Percentiles rank a stretch among this genome's conserved stretches.
Conservation (phyloP, 768 basidiomycete species). For the Punctularia strigosozonata region DNA sequence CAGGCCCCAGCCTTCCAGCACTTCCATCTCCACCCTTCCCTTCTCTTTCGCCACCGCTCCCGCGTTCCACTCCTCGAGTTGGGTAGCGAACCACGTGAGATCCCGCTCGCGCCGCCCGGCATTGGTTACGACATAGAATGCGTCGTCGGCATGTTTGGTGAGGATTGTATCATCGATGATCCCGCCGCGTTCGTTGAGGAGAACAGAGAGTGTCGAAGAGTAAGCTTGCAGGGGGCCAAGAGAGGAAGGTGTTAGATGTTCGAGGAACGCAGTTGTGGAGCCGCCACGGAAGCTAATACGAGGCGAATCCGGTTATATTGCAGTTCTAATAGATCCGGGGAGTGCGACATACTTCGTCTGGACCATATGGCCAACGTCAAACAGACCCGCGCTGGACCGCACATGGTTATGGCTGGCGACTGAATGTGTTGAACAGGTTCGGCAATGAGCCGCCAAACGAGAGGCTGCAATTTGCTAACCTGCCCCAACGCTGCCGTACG, state of each 20-base stretch:
- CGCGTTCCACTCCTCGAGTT: constrained; percentile 71
- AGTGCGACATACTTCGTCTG: constrained; percentile 57
- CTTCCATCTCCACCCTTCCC: constrained; percentile 67
- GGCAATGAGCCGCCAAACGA: constrained; percentile 3
- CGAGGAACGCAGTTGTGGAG: constrained; percentile 69
- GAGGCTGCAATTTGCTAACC: constrained; percentile 28
- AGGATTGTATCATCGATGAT: constrained; percentile 96
- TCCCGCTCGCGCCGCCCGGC: constrained; percentile 80
- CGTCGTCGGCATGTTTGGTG: constrained; percentile 67
- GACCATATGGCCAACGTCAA: constrained; percentile 99
- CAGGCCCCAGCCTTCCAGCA: constrained; percentile 77
- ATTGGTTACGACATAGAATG: constrained; percentile 95
- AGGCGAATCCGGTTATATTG: neutral
- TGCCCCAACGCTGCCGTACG: constrained; percentile 76
- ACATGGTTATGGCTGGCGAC: constrained; percentile 89
- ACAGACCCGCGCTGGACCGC: constrained; percentile 70
- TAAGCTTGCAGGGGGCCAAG: constrained; percentile 56
- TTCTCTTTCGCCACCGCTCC: constrained; percentile 30
- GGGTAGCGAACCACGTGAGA: constrained; percentile 60
- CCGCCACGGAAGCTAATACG: constrained; percentile 64
- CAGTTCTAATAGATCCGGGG: neutral
- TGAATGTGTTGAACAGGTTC: constrained; percentile 19
- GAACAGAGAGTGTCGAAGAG: constrained; percentile 75
- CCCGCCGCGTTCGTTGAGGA: constrained; percentile 82
- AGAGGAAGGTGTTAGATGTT: constrained; percentile 84